Evolutionary conservation across 2,329 filamentous ascomycete species (phyloP).

Genomic region (Parastagonospora avenae): DNA sequence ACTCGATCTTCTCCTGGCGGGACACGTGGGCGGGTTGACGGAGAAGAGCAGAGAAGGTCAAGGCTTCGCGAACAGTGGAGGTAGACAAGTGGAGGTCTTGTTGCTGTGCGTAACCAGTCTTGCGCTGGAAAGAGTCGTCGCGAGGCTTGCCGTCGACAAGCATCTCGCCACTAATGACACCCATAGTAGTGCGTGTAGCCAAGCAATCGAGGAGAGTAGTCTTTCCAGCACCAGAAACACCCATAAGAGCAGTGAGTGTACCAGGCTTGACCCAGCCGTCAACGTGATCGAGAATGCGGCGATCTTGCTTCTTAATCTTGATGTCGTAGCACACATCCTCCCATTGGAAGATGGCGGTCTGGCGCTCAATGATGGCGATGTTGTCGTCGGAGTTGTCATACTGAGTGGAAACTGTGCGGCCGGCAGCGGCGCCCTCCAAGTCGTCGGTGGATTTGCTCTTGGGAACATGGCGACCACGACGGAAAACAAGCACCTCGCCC

Average conservation of each 20-base stretch:
- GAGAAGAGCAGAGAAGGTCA: conserved; percentile 83
- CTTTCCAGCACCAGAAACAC: conserved; percentile 91
- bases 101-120: conserved; percentile 91
- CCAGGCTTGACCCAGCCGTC: conserved; percentile 95
- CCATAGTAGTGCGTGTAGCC: conserved; percentile 85
- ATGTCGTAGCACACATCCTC: conserved; percentile 78
- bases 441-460: conserved; percentile 54
- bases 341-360: conserved; percentile 86
- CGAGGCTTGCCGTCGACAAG: conserved; percentile 76
- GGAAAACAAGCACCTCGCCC: conserved; percentile 58
- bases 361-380: conserved; percentile 60
- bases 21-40: conserved; percentile 80
- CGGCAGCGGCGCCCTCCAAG: conserved; percentile 43
- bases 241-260: conserved; percentile 84
- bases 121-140: conserved; percentile 85
- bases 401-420: conserved; percentile 39
- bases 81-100: conserved; percentile 88
- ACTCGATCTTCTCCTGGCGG: conserved; percentile 77
- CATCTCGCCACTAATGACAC: conserved; percentile 86
- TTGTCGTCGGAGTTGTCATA: conserved; percentile 42
- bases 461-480: conserved; percentile 54
- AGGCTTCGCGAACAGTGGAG: conserved; percentile 83
- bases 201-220: conserved; percentile 88
- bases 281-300: conserved; percentile 81
- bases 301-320: conserved; percentile 76